Percentiles rank a stretch among this genome's conserved stretches.
Conservation (phyloP, 441 rosid species). For the Pelargonium myrrhifolium region DNA sequence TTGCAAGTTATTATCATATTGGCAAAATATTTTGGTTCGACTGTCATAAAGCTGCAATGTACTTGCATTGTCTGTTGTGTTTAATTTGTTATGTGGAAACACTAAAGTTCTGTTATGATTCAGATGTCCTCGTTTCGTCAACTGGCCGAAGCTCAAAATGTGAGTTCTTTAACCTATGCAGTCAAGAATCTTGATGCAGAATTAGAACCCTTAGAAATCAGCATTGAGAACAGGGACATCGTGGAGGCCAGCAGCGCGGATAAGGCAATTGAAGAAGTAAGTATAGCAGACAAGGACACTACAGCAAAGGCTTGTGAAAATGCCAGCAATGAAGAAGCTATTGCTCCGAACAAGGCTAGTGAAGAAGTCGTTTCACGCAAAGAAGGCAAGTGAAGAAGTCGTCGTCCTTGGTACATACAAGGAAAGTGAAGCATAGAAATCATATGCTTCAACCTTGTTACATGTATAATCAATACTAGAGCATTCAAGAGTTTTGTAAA, state of each 20-base stretch:
- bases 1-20: no score
- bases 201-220: conserved; percentile 41
- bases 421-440: no score
- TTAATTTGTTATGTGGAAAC: no score
- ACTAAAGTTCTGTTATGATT: background rate
- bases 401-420: background rate
- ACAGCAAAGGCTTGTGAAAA: background rate
- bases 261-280: conserved; percentile 12
- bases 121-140: conserved; percentile 38
- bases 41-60: no score
- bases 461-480: no score
- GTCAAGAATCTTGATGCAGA: conserved; percentile 64
- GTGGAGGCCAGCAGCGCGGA: background rate
- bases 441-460: no score
- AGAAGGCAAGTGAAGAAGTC: background rate
- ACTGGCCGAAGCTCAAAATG: conserved; percentile 41
- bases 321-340: conserved; percentile 14
- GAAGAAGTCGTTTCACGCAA: background rate
- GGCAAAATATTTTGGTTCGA: no score
- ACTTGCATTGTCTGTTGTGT: no score
- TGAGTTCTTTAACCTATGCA: conserved; percentile 44
- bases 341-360: conserved; percentile 15
- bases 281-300: background rate
- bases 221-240: conserved; percentile 1
- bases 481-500: no score